phyloP scores from a whole-genome alignment of 2,329 filamentous ascomycete genomes.

The Xylaria sp. region DNA sequence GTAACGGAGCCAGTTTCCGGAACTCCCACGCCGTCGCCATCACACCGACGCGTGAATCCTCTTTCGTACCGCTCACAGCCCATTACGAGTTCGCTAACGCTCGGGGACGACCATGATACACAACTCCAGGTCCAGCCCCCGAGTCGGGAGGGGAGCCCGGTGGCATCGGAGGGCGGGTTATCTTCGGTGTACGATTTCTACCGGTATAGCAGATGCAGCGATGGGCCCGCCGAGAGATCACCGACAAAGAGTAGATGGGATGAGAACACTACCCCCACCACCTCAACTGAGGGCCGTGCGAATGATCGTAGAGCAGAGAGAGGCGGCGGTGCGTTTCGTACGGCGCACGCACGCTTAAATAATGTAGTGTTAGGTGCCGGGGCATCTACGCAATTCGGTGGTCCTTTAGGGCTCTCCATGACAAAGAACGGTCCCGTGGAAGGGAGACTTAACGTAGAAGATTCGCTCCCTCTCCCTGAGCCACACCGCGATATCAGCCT shows the following conservation, averaged over 20 bases:
- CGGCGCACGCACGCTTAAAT: background rate
- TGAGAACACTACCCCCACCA: background rate
- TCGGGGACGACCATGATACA: constrained; percentile 10
- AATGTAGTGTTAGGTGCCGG: background rate
- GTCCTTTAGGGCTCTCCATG: background rate
- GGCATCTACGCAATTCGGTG: background rate
- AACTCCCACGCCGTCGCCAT: constrained; percentile 34
- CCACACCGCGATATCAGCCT: constrained; percentile 12
- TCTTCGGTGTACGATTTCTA: constrained; percentile 43
- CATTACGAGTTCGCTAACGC: constrained; percentile 33
- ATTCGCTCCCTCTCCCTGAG: constrained; percentile 1
- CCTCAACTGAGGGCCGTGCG: background rate
- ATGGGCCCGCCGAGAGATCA: constrained; percentile 4
- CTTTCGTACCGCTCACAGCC: constrained; percentile 35
- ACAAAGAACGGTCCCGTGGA: background rate
- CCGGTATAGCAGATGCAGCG: constrained; percentile 27
- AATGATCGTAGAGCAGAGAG: background rate
- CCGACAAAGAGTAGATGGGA: constrained; percentile 5
- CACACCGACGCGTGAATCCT: constrained; percentile 27
- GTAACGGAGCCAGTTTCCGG: background rate
- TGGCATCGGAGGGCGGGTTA: constrained; percentile 36
- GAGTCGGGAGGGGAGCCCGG: constrained; percentile 29
- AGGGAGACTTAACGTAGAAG: background rate
- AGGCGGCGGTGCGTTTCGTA: background rate
- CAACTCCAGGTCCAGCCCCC: constrained; percentile 21